Evolutionary conservation across 306 rosid genomes (phyloP), one percentile per base, ranked within the genome.

Genomic region (Malus fusca): DNA sequence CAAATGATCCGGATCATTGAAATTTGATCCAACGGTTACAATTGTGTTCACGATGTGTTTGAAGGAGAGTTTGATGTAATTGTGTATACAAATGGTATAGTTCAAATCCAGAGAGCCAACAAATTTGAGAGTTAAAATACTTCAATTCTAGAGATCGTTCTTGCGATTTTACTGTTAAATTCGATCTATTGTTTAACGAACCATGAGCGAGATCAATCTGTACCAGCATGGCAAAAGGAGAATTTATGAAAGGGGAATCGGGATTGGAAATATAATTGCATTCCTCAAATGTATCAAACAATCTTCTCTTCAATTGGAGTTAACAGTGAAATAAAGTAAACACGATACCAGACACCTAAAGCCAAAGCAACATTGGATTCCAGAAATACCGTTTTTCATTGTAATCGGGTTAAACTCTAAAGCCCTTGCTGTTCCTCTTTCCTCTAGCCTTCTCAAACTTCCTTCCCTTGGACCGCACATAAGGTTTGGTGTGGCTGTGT

Each of bases 401-500:
- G 40, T 37, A 77, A 28, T 33, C 22, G 55, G 43, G 87, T 82
- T 67, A 88, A 78, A 84, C 88, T 75, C 82, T 86, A 60, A 86
- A 88, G 66, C 92, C 92, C 69, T 43, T 84, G 81, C 92, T 88
- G 73, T 88, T 88, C 51, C 92, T 86, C 51, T 69, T 86, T 37
- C 92, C 92, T 82, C 90, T 84, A 44, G 92, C 90, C 46, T 68
- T 65, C 87, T 86, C 90, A 72, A 84, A 82, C 33, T 88, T 88
- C 35, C 92, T 75, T 63, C 90, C 88, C 43, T 82, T 84, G 0
- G 87, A 6, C 30, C 86, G 87, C 15, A 86, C 84, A 74, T 84
- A 86, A 12, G 92, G 92, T 80, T 88, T 88, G 65, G 90, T 77
- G 82, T 88, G 85, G 75, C 92, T 80, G 68, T 88, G 92, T 42